Evolutionary conservation across 192 early-diverging fungal species (phyloP), one percentile per base, ranked within the genome.

Genomic region (Oehlia diaphana): DNA sequence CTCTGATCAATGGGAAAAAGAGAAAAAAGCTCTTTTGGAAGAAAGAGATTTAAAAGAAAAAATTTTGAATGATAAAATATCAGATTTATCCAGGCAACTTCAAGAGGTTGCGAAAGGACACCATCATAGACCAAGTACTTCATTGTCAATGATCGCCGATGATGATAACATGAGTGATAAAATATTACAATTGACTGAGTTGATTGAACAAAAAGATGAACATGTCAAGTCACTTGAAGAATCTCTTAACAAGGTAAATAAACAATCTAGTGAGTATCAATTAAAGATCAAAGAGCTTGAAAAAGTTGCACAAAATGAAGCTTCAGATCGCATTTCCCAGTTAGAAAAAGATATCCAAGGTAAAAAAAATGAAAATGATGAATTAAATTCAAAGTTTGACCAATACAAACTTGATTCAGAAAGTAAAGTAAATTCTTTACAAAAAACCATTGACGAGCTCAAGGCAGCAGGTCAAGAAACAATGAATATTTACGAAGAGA

Each of bases 401-500:
- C 28, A 37, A 63, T 33, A 16, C 49, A 42, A 70, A 35, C 31
- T 39, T 14, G 44, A 77, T 28, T 77, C 35, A 21, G 76, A 77
- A 13, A 12, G 9, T 10, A 67, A 50, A 67, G 65, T 67, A 4
- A 13, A 49, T 3, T 16, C 39, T 14, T 63, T 87, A 13, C 77
- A 84, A 42, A 78, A 76, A 61, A 73, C 81, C 1, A 82, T 83
- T 1, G 79, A 84, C 61, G 80, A 87, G 19, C 72, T 87, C 33
- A 87, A 86, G 69, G 63, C 76, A 49, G 84, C 86, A 0, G 82
- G 86, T 49, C 82, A 86, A 80, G 86, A 87, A 31, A 84, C 83
- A 31, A 79, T 87, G 3, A 83, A 87, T 12, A 72, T 87, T 26
- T 87, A 87, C 37, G 86, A 87, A 68, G 78, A 72, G 7, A 86